Evolutionary conservation across 2,329 filamentous ascomycete species (phyloP).

Genomic region (Exophiala spinifera): DNA sequence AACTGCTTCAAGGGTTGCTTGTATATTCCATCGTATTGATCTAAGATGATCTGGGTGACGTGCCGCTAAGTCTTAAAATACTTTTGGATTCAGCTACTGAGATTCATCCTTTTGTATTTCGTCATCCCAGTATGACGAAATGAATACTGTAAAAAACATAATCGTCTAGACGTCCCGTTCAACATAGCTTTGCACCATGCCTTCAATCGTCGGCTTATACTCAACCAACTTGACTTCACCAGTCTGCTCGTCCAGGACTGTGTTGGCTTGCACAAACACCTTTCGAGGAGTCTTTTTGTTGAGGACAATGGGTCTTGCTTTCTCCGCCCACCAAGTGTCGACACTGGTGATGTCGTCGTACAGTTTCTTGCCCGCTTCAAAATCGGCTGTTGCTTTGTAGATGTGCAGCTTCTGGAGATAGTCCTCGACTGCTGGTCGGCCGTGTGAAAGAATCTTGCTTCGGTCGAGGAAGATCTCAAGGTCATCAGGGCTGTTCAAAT

Average conservation of each 20-base stretch:
- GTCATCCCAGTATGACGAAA: not conserved
- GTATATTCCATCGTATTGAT: too few species aligned
- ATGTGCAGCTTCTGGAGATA: conserved; percentile 90
- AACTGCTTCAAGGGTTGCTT: too few species aligned
- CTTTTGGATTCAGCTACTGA: too few species aligned
- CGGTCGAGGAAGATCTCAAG: conserved; percentile 79
- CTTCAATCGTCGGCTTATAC: conserved; percentile 76
- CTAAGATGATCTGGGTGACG: too few species aligned
- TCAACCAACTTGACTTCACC: conserved; percentile 76
- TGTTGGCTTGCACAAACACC: conserved; percentile 92
- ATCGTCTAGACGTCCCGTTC: conserved; percentile 49
- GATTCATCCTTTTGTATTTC: too few species aligned
- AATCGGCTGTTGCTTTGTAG: conserved; percentile 86
- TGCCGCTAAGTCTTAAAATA: too few species aligned
- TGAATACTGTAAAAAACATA: not conserved
- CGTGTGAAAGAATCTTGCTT: conserved; percentile 78
- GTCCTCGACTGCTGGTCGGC: conserved; percentile 76
- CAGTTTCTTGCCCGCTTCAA: conserved; percentile 70
- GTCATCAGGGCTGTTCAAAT: conserved; percentile 70
- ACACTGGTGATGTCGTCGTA: conserved; percentile 83
- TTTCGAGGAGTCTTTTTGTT: conserved; percentile 59
- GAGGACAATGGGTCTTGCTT: conserved; percentile 66
- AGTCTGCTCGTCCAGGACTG: conserved; percentile 63
- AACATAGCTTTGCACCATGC: conserved; percentile 79
- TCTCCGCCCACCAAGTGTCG: conserved; percentile 77